A percentile compares a stretch with the other conserved stretches of the same genome.
Conservation (phyloP, 2,329 filamentous ascomycete species). For the Fusarium compactum region DNA sequence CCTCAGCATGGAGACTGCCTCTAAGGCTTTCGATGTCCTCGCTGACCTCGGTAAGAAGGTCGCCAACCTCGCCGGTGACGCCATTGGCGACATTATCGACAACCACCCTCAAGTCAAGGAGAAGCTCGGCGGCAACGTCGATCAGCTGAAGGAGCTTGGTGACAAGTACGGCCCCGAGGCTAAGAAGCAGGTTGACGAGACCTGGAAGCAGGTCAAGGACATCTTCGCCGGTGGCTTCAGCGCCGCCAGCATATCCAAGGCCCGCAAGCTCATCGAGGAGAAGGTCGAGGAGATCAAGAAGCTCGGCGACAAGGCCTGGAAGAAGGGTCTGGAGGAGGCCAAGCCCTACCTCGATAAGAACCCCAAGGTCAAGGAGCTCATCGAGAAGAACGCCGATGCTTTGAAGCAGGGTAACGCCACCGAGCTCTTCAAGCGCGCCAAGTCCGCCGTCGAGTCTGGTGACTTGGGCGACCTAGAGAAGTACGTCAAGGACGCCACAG, state of each 20-base stretch:
- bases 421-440: constrained; percentile 73
- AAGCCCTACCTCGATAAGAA: constrained; percentile 81
- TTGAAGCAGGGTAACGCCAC: constrained; percentile 75
- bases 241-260: constrained; percentile 63
- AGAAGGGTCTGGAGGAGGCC: constrained; percentile 76
- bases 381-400: constrained; percentile 76
- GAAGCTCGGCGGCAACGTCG: constrained; percentile 75
- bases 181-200: constrained; percentile 80
- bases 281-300: constrained; percentile 75
- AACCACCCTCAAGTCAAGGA: constrained; percentile 81
- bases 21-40: constrained; percentile 71
- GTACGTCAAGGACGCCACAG: constrained; percentile 50
- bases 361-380: constrained; percentile 77
- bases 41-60: constrained; percentile 71
- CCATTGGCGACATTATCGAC: constrained; percentile 73
- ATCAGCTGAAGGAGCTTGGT: constrained; percentile 76
- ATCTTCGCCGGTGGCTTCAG: constrained; percentile 72
- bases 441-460: constrained; percentile 71
- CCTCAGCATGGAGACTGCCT: constrained; percentile 71
- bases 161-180: constrained; percentile 79
- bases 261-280: constrained; percentile 74
- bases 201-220: constrained; percentile 74
- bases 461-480: constrained; percentile 61
- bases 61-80: constrained; percentile 71
- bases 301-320: constrained; percentile 78